phyloP scores from a whole-genome alignment of 2,329 filamentous ascomycete species.

The Colletotrichum sp. region DNA sequence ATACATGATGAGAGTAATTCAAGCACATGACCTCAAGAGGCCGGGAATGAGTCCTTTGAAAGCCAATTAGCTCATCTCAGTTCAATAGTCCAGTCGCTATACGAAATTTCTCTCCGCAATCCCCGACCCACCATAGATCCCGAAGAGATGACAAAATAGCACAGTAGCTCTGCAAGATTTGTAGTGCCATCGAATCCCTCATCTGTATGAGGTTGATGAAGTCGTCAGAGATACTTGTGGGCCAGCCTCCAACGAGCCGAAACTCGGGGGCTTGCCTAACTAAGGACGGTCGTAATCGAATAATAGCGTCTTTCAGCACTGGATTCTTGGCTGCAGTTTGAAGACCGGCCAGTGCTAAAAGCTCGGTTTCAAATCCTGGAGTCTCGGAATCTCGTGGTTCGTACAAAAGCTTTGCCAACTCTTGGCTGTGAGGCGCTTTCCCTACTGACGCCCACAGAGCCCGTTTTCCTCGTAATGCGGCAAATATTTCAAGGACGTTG shows the following conservation, averaged over 20 bases:
- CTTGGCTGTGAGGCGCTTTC: background rate
- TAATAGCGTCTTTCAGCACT: background rate
- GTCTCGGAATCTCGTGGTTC: background rate
- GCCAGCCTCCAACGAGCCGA: background rate
- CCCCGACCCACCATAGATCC: background rate
- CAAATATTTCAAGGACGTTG: background rate
- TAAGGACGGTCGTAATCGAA: background rate
- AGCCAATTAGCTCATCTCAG: background rate
- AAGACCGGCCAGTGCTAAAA: background rate
- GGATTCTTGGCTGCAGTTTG: background rate
- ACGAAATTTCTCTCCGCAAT: background rate
- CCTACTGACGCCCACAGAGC: background rate
- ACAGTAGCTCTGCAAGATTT: background rate
- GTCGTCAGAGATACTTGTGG: background rate
- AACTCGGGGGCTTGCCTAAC: background rate
- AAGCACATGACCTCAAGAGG: background rate
- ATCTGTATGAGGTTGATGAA: background rate
- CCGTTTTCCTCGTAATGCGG: background rate
- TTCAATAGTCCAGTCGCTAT: background rate
- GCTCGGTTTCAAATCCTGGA: background rate
- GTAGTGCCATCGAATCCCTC: background rate
- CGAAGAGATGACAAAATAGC: background rate
- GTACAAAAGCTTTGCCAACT: background rate
- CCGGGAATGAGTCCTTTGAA: background rate
- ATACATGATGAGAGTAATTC: background rate